Base-by-base conservation (phyloP, 805 yeast species). In the Wickerhamiella alocasiicola region DNA sequence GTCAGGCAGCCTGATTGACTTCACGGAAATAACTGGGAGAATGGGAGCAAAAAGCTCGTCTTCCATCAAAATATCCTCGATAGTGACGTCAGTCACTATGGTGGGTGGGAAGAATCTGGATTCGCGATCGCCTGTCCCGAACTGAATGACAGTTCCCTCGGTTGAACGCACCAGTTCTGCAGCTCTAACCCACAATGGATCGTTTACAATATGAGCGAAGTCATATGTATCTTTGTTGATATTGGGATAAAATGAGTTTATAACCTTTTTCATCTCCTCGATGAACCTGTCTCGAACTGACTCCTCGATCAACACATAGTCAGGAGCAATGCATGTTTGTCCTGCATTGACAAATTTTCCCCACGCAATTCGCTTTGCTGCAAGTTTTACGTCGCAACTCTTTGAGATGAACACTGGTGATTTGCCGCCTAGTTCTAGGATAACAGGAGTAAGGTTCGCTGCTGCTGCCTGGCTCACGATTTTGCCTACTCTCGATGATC, bases 381-480 rank as follows among this genome's bases (percentile, higher is more conserved):
- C 67, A 9, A 54, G 41, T 20, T 46, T 41, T 24, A 65, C 33
- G 42, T 66, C 64, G 12, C 62, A 62, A 36, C 68, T 61, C 46
- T 63, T 65, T 37, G 84, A 68, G 9, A 87, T 63, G 50, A 85
- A 69, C 2, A 72, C 81, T 0, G 97, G 97, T 6, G 88, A 78
- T 58, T 87, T 87, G 5, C 97, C 97, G 41, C 97, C 96, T 33
- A 87, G 66, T 60, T 87, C 97, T 46, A 87, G 66, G 5, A 81
- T 61, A 9, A 71, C 70, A 1, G 96, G 96, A 1, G 94, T 82
- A 49, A 85, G 66, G 16, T 72, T 70, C 60, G 81, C 75, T n/a
- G 88, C 91, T 1, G 96, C 95, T 33, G 81, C 79, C 44, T 66
- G 62, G 20, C 88, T 78, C 26, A 88, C 74, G 39, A 82, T 72